Evolutionary conservation across 345 rosid genomes (phyloP), one percentile per base, ranked within the genome.

Genomic region (Sisymbrium irio): DNA sequence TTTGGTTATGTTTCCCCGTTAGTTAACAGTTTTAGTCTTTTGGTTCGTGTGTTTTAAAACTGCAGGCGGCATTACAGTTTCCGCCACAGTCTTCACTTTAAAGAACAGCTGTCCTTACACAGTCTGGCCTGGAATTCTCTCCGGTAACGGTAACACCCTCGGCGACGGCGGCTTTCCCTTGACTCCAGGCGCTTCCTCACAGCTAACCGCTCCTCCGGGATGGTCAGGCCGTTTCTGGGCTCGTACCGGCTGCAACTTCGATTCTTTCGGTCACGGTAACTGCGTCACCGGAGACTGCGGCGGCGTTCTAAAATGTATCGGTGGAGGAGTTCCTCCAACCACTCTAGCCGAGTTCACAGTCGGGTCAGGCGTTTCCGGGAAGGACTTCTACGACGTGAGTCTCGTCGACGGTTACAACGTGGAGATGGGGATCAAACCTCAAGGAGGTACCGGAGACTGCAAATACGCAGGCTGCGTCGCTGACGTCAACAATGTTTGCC

Each of bases 151-250:
- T 10, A 83, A 87, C 32, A 63, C 66, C 3, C 87, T 90, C 36
- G 97, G 95, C 9, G 86, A 78, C 12, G 98, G 96, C 13, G 96
- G 94, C 7, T 87, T 91, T 78, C 65, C 72, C 7, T 46, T 93
- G 17, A 41, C 84, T 2, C 79, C 96, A 0, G 87, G 88, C 11
- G 72, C 84, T 4, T 85, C 91, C 13, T 65, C 67, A 77, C 80
- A 81, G 35, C 65, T 91, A 69, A 78, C 83, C 1, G 93, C 92
- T 37, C 97, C 97, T 1, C 78, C 83, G 0, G 82, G 87, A 37
- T 93, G 97, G 97, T 91, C 98, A 1, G 97, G 97, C 22, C 83
- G 98, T 0, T 83, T 93, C 77, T 91, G 98, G 98, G 90, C 82
- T 8, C 83, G 98, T 65, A 93, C 95, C 0, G 94, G 90, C 61